Conservation (phyloP, 2,329 filamentous ascomycete species). For the Phaeosphaeriaceae sp. region DNA sequence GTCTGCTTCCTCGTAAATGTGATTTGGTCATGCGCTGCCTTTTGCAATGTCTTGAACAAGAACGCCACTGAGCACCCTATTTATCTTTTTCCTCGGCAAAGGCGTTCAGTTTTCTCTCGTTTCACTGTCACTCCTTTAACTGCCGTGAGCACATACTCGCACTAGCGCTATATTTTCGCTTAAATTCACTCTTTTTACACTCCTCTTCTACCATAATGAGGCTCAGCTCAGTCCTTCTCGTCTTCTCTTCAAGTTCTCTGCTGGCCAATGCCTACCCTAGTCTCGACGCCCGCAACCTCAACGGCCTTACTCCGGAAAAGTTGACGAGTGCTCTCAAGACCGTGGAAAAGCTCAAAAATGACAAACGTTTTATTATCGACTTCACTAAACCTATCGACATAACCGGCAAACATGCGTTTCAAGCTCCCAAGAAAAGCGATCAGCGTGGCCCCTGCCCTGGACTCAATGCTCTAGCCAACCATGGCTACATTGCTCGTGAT, state of each 20-base stretch:
- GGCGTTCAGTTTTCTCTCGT: no score
- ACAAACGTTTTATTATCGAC: constrained; percentile 20
- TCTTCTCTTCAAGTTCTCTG: constrained; percentile 9
- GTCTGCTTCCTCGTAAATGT: no score
- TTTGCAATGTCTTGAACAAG: no score
- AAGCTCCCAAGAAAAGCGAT: constrained; percentile 46
- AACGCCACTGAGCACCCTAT: no score
- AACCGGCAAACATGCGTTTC: constrained; percentile 32
- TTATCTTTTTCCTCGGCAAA: no score
- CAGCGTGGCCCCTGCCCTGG: constrained; percentile 53
- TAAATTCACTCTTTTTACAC: no score
- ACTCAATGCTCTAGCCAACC: constrained; percentile 52
- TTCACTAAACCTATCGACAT: constrained; percentile 36
- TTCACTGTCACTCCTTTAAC: no score
- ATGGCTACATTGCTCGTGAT: constrained; percentile 36
- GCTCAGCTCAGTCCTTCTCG: constrained; percentile 12
- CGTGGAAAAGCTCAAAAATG: constrained; percentile 16
- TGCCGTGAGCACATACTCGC: no score
- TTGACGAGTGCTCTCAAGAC: constrained; percentile 16
- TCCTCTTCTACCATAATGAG: no score
- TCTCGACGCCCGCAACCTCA: constrained; percentile 6
- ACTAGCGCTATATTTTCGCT: no score
- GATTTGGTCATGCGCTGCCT: no score
- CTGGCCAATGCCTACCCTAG: constrained; percentile 24
- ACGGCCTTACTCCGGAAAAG: constrained; percentile 14